Conservation (phyloP, 257 asterid genomes). For the Lavandula angustifolia region DNA sequence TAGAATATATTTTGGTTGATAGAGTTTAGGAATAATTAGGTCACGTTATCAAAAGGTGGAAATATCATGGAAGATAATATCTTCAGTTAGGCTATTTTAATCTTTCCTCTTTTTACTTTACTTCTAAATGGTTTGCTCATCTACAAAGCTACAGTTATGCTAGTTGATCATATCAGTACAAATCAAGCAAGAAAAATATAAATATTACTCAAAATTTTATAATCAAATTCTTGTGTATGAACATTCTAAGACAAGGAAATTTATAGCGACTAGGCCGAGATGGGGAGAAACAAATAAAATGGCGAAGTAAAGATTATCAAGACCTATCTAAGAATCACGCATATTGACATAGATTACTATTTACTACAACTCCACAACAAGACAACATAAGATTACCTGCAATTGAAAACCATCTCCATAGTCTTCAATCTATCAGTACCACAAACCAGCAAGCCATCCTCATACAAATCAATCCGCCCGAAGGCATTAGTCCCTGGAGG, state of each 20-base stretch:
- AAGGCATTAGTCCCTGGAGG: constrained; percentile 79
- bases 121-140: background rate
- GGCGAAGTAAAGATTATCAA: background rate
- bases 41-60: background rate
- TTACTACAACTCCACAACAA: background rate
- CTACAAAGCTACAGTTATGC: background rate
- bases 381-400: constrained; percentile 15
- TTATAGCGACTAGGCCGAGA: background rate
- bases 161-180: background rate
- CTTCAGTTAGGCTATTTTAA: background rate
- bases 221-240: background rate
- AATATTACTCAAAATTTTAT: background rate
- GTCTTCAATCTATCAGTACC: constrained; percentile 70
- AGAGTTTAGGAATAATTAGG: background rate
- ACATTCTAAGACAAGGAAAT: background rate
- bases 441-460: constrained; percentile 51
- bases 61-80: background rate
- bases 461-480: constrained; percentile 65
- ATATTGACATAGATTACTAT: constrained; percentile 8
- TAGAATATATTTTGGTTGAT: background rate
- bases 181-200: background rate
- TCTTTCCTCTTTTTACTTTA: too few species aligned
- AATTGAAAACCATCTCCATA: constrained; percentile 59
- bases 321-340: background rate
- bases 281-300: background rate